Evolutionary conservation across 2,329 filamentous ascomycete genomes (phyloP).

Genomic region (Diplodia seriata): DNA sequence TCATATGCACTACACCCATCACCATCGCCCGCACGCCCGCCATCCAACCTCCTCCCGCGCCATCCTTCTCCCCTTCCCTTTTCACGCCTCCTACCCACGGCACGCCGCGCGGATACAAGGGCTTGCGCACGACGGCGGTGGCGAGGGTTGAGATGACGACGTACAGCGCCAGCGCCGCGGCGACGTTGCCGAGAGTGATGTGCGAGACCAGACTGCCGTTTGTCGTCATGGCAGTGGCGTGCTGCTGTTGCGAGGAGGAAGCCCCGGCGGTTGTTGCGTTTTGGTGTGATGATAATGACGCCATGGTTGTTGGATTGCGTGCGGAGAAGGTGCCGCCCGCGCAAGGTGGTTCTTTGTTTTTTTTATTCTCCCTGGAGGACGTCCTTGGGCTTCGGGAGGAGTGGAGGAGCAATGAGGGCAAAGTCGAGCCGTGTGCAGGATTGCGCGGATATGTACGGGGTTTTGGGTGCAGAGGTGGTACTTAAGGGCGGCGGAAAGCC

Average conservation of each 20-base stretch:
- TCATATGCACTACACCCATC: slow-evolving; percentile 2
- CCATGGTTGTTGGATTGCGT: background rate
- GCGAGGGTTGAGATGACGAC: background rate
- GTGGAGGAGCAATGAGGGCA: too few relatives aligned
- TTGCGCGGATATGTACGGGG: background rate
- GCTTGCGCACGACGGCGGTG: background rate
- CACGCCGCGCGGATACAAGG: background rate
- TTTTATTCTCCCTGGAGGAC: too few relatives aligned
- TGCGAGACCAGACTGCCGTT: background rate
- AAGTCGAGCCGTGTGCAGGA: background rate
- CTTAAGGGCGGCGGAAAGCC: background rate
- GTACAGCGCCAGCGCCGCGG: slow-evolving; percentile 3
- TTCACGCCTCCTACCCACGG: slow-evolving; percentile 11
- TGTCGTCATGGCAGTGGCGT: background rate
- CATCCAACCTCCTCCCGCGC: background rate
- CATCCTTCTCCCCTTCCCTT: background rate
- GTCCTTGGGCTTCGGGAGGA: too few relatives aligned
- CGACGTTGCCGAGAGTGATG: slow-evolving; percentile 9
- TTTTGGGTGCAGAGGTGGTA: background rate
- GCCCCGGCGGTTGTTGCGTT: background rate
- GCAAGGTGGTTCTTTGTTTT: background rate
- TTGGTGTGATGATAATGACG: background rate
- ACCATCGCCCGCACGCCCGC: background rate
- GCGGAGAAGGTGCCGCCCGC: background rate
- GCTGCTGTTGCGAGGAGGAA: background rate